Base-by-base conservation (phyloP, 2,329 filamentous ascomycete genomes). In the Diaporthe nobilis region DNA sequence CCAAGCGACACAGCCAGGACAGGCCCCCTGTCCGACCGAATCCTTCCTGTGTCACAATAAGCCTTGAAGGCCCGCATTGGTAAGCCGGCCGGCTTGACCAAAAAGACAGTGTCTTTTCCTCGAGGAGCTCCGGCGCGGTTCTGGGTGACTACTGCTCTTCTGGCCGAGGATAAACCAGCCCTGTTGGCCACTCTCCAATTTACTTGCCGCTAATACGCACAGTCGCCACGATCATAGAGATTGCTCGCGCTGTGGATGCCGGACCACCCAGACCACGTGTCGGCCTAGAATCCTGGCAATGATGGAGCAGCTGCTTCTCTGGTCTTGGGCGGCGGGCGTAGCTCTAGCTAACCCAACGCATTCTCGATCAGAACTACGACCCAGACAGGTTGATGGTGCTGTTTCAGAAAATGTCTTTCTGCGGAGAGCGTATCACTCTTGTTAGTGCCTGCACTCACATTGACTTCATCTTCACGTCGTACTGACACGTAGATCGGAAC, bases 361-460 rank as follows among this genome's bases (percentile, higher is more conserved):
- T 4, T 42, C 34, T 25, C 34, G 34, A 39, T 9, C 34, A 60
- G 34, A 60, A 25, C 10, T 60, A 39, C 57, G 5, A 22, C 17
- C 57, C 2, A 39, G 57, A 60, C 57, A 60, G 34, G 34, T 39
- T 3, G 57, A 60, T 15, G 34, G 57, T n/a, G 57, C 57, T 25
- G 34, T 39, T 60, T 60, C 57, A 15, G 57, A 37, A 5, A 42
- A 39, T 25, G 57, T 60, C 22, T 60, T 60, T 17, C 57, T 60
- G 13, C 34, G 57, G 57, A 60, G 57, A 60, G 31, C 57, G 34
- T 60, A 39, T 25, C 57, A 60, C 57, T 60, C 57, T 60, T 60
- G 57, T 60, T 8, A 60, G 57, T 60, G 42, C 3, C 34, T 60
- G 4, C 25, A 17, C 57, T 60, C 34, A 15, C 4, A 60, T n/a